Evolutionary conservation across 2,329 filamentous ascomycete species (phyloP).

Genomic region (Biscogniauxia marginata): DNA sequence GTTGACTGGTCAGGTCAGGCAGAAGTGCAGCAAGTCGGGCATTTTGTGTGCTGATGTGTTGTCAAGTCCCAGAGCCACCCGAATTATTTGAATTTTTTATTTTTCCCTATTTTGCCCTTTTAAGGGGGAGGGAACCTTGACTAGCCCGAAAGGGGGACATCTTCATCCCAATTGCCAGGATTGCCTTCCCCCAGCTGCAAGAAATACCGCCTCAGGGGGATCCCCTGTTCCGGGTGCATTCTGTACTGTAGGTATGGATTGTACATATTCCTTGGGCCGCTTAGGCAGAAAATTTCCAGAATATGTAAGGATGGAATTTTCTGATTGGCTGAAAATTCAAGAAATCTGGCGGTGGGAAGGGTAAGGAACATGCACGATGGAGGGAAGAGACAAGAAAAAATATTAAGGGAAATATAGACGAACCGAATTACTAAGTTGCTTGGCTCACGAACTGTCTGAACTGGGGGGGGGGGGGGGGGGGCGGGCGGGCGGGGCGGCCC

Average conservation of each 20-base stretch:
- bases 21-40: conserved; percentile 47
- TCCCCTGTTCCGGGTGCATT: conserved; percentile 7
- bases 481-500: no score
- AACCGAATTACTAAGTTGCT: neutral
- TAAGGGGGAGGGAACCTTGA: neutral
- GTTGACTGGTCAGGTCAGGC: conserved; percentile 41
- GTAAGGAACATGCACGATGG: conserved; percentile 4
- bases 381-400: neutral
- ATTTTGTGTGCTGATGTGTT: conserved; percentile 49
- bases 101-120: conserved; percentile 1
- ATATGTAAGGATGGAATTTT: conserved; percentile 21
- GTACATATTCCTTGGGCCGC: neutral
- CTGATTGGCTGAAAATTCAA: conserved; percentile 36
- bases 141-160: conserved; percentile 1
- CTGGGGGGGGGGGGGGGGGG: no score
- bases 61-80: conserved; percentile 40
- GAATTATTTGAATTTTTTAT: conserved; percentile 3
- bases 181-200: conserved; percentile 9
- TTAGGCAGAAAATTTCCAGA: conserved; percentile 18
- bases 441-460: neutral
- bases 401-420: neutral
- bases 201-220: conserved; percentile 14
- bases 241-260: neutral
- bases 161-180: conserved; percentile 11
- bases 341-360: conserved; percentile 22